Evolutionary conservation across 495 filamentous ascomycete genomes (phyloP).

Genomic region (Corynascus novoguineensis): DNA sequence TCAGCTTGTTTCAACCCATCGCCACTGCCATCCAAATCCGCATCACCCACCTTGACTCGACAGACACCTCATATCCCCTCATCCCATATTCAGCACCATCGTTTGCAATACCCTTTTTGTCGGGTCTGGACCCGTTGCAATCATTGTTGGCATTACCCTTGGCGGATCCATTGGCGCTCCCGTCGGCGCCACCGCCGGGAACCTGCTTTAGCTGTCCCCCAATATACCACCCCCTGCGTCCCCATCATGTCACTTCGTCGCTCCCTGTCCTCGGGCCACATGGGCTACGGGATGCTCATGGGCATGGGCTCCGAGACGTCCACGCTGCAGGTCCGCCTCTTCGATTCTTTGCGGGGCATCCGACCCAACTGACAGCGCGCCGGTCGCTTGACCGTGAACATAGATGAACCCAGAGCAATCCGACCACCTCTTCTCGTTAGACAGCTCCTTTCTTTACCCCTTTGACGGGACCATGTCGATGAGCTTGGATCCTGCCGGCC

Average conservation of each 20-base stretch:
- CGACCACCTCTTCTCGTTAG: constrained; percentile 39
- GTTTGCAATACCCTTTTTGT: no score
- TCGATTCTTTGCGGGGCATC: constrained; percentile 5
- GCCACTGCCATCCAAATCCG: neutral
- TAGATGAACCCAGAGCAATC: constrained; percentile 30
- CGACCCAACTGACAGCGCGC: constrained; percentile 19
- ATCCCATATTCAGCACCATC: neutral
- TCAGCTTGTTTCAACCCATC: neutral
- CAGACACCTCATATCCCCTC: neutral
- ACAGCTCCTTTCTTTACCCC: constrained; percentile 29
- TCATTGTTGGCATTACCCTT: neutral
- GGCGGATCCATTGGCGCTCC: no score
- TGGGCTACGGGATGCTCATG: constrained; percentile 9
- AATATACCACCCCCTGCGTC: neutral
- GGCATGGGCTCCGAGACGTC: constrained; percentile 6
- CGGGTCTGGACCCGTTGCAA: no score
- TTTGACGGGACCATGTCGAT: constrained; percentile 38
- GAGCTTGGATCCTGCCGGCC: constrained; percentile 30
- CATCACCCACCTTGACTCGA: neutral
- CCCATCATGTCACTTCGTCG: constrained; percentile 38
- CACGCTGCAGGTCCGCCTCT: constrained; percentile 13
- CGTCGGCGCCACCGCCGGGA: neutral
- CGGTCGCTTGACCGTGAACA: constrained; percentile 14
- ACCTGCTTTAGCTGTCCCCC: neutral
- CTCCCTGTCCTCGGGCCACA: constrained; percentile 14